Base-by-base conservation (phyloP, 1,139 yeast genomes). In the Suhomyces coccinellae region DNA sequence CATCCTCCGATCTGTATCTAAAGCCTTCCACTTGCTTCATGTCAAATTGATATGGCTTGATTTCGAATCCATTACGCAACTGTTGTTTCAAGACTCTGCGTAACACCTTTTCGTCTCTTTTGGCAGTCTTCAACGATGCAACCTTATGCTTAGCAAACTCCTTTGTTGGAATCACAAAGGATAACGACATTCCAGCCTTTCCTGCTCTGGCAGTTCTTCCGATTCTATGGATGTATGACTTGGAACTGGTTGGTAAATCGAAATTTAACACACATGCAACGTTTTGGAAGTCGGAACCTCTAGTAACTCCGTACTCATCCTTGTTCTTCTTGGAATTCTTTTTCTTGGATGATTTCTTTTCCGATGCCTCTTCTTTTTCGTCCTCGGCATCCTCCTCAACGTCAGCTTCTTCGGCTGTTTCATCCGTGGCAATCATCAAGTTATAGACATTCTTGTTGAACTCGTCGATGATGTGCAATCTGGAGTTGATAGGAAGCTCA, bases 141-240 rank as follows among this genome's bases (percentile, higher is more conserved):
- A 85, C 80, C 62, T 85, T 89, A 68, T 93, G 97, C 59, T 88
- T 89, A 30, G 97, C 97, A 67, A 85, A 85, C 59, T 88, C 91
- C 49, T 83, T 86, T 33, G 72, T 69, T 14, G 96, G 90, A 26
- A 93, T 88, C 13, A 93, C 95, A 69, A 93, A 93, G 26, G 98
- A 90, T 49, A 95, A 77, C 0, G 98, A 87, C 82, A 90, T 91
- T 48, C 99, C 99, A 1, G 95, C 77, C 63, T 89, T 89, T 41
- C 97, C 96, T 6, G 97, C 99, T 66, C 99, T 83, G 4, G 99
- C 99, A 2, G 99, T 93, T 73, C 99, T 83, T 42, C 99, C 99
- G 39, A 95, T 80, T 62, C 99, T 81, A 66, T 95, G 99, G 35
- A 90, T 84, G 62, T 95, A 95, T 6, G 96, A 82, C 60, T 86